These are phyloP conservation scores for Termitomyces bulborhizus DNA, from an alignment of 768 basidiomycete genomes.

Conservation along the genomic window DNA sequence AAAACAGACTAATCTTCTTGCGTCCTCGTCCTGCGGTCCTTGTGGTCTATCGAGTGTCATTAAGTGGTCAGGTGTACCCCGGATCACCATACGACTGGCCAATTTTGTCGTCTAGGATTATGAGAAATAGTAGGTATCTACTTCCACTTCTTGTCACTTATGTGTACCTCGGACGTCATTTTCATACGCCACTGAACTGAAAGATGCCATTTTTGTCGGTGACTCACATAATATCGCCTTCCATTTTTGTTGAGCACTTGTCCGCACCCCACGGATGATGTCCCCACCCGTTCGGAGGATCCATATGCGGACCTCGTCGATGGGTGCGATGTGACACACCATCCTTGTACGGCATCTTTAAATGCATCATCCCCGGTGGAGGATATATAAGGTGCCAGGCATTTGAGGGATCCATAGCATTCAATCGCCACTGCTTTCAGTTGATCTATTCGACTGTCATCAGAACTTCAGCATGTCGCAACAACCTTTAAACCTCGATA, in stretches of 20 bases:
- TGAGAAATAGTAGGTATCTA: no score
- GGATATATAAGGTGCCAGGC: neutral
- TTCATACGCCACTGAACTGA: neutral
- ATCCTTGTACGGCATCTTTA: neutral
- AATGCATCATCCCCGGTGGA: neutral
- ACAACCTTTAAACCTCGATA: conserved; percentile 27
- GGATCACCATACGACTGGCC: neutral
- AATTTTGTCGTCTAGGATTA: neutral
- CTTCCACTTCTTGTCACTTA: neutral
- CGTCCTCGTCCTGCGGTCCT: neutral
- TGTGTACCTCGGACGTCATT: neutral
- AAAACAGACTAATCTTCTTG: neutral
- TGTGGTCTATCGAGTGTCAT: neutral
- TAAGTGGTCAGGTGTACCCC: no score
- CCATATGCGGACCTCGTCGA: neutral
- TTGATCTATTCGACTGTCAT: neutral
- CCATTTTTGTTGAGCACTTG: neutral
- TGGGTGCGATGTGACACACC: neutral
- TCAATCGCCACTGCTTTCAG: neutral
- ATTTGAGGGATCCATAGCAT: neutral
- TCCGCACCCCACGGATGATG: neutral
- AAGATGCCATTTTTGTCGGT: neutral
- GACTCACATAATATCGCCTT: neutral
- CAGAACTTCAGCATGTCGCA: conserved; percentile 13
- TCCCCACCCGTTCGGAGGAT: neutral